Evolutionary conservation across 2,329 filamentous ascomycete species (phyloP), one percentile per base, ranked within the genome.

Genomic region (Ophiostoma himal-ulmi): DNA sequence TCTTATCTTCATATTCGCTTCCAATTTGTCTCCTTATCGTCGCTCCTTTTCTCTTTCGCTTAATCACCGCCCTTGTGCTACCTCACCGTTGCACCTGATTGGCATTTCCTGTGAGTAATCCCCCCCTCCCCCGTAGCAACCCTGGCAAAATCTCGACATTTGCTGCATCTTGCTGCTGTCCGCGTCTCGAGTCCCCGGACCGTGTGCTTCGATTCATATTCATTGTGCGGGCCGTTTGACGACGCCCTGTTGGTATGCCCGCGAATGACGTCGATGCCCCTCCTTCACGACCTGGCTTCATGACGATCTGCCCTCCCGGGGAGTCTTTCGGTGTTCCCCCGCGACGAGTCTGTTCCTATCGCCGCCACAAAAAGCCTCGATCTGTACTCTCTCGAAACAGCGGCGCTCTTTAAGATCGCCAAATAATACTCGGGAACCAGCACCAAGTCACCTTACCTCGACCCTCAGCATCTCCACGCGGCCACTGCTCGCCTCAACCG

Each of bases 51-150:
- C 66, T 57, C 22, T 11, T 62, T 66, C 52, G 39, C 41, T 48
- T 67, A 65, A 22, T 68, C 48, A 52, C 20, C 36, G 62, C 60
- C 22, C 26, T 60, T 67, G 67, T 57, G 69, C 34, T 48, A 36
- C 17, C 34, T 57, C 39, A 30, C 69, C 13, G 60, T 44, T 26
- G 54, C 69, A 60, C n/a, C 41, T n/a, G 67, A 67, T 67, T 67
- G 70, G 67, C 67, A 57, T 60, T 70, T 71, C 60, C 62, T 67
- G 70, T 71, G 70, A 71, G 70, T 69, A 6, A 17, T 22, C n/a
- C 26, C 54, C 8, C 64, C 65, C 52, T 70, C 60, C 68, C 48
- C 65, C 26, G 34, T 48, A 13, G n/a, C 57, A 34, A 6, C 41
- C 69, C 39, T 17, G 62, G 52, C 62, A 36, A 65, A 36, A 41